Base-by-base conservation (phyloP, 352 stramenopile genomes). In the Globisporangium nunn region DNA sequence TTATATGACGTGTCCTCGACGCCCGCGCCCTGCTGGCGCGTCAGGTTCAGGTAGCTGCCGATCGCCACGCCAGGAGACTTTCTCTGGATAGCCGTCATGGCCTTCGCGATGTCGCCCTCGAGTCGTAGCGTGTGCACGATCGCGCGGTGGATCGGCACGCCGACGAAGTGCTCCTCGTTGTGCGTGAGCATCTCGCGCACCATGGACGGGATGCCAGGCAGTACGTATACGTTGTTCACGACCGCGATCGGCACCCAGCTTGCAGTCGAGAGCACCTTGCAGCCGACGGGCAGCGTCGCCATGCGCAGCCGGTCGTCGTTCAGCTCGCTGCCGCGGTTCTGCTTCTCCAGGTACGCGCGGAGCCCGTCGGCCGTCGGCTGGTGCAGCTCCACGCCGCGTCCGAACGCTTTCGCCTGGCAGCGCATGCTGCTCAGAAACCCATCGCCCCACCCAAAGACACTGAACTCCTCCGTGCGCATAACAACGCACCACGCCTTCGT, bases 1-100 rank as follows among this genome's bases (percentile, higher is more conserved):
- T 85, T 91, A 53, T 81, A 89, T 15, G 72, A 79, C 29, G 61
- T 59, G 63, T 92, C 82, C 30, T 64, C 66, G 31, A 71, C 54
- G 39, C 75, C 74, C 0, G 64, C 33, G 33, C 8, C 80, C 39
- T 88, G 72, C 50, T 88, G 67, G 28, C 77, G 70, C 30, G 80
- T 81, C 43, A 90, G 61, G 62, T 93, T 95, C 51, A 93, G 59
- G 63, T 95, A 95, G 72, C 85, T 92, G 28, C 85, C 85, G 44
- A 95, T 92, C 4, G 75, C 67, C 57, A 92, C 75, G 52, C 74
- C 66, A 40, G 82, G 78, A 54, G 88, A 69, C 17, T 68, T 59
- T 31, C 87, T 86, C 57, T 90, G 78, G 50, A 93, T 66, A 0
- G 63, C 78, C 33, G 70, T 85, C 55, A 95, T 69, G 40, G 68